Evolutionary conservation across 176 grass and related monocot genomes (phyloP), one percentile per base, ranked within the genome.

Genomic region (Cenchrus fungigraminus): DNA sequence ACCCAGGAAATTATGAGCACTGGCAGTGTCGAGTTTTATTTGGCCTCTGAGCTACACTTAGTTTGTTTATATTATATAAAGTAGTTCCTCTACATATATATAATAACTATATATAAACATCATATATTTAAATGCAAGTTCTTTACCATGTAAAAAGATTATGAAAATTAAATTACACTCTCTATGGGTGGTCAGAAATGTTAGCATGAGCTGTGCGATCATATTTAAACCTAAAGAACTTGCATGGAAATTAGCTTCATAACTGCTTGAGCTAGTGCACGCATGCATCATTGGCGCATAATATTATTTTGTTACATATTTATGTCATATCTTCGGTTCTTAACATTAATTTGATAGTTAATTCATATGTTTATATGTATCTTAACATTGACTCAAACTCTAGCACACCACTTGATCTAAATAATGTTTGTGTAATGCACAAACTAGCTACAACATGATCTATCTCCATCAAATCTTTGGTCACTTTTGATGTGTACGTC

Each of bases 401-500:
- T 19, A 45, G 67, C 32, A 80, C 16, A 10, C 15, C 31, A 85
- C 62, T 34, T 76, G 74, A 85, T 76, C 52, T 44, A 9, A 53
- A 77, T 51, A 54, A 78, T 67, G 44, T 50, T 32, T 68, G 73
- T 70, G 63, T 81, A 81, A 85, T 70, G 53, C 62, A 69, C 71
- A 89, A 89, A 77, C 82, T 28, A 62, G n/a, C 59, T 65, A 77
- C 64, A 57, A 47, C 28, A 40, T 74, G 81, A 12, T 81, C 47
- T 56, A 29, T 77, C 47, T 57, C 88, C 66, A 77, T 78, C 28
- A 78, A n/a, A 86, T 43, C n/a, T 81, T 85, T 19, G 8, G 45
- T 46, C 78, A 65, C 13, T 82, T 77, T 65, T 65, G 83, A 90
- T 77, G 73, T 52, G 40, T 56, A 82, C 56, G 65, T 16, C 83